phyloP scores from a whole-genome alignment of 495 filamentous ascomycete species.

The Daldinia loculata region DNA sequence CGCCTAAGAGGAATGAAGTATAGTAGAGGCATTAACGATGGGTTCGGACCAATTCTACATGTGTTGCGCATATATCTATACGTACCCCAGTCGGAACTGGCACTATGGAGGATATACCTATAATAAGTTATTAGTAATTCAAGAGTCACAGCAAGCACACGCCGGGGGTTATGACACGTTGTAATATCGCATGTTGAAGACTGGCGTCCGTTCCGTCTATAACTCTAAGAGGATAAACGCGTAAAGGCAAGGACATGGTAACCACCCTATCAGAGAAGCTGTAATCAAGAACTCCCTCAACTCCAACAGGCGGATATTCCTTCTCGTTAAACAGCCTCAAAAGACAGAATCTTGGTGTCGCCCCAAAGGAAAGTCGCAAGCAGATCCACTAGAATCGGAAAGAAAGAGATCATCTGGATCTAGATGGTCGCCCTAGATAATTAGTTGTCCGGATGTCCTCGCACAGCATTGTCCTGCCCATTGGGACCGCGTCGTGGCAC shows the following conservation, averaged over 20 bases:
- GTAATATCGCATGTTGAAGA: neutral
- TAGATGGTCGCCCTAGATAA: neutral
- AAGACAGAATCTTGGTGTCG: neutral
- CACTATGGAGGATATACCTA: constrained; percentile 4
- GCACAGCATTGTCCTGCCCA: constrained; percentile 1
- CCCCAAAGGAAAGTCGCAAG: neutral
- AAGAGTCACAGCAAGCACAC: no score
- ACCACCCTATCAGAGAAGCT: neutral
- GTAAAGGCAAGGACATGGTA: neutral
- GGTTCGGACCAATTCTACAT: constrained; percentile 4
- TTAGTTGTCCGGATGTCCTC: neutral
- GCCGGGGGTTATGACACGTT: neutral
- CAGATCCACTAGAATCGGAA: neutral
- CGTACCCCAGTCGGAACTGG: neutral
- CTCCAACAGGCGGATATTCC: neutral
- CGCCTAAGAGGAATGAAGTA: constrained; percentile 27
- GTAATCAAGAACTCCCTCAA: neutral
- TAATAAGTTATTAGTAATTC: neutral
- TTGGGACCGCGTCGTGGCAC: constrained; percentile 21
- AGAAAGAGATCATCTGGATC: neutral
- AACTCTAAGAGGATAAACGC: neutral
- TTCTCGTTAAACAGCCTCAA: neutral
- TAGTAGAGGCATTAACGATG: constrained; percentile 33
- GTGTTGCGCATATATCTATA: neutral
- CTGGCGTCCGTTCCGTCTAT: neutral